phyloP scores from a whole-genome alignment of 2,329 filamentous ascomycete genomes.

The Aspergillus brunneoviolaceus region DNA sequence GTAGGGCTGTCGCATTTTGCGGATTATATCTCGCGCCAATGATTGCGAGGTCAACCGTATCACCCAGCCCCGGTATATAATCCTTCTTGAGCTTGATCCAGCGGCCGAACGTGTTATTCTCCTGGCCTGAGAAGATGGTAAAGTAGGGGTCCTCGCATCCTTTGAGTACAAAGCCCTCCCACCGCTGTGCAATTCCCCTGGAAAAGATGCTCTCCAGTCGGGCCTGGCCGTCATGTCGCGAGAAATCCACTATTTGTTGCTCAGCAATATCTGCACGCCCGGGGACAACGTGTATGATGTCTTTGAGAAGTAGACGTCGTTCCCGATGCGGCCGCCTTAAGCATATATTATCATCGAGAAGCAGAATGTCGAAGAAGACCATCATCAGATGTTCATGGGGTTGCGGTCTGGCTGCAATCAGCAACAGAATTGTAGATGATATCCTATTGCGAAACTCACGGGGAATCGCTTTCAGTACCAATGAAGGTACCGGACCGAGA shows the following conservation, averaged over 20 bases:
- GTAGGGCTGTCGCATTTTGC: slow-evolving; percentile 57
- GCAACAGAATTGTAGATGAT: not conserved
- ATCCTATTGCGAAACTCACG: slow-evolving; percentile 46
- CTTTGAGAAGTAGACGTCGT: slow-evolving; percentile 54
- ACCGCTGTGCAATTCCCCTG: slow-evolving; percentile 61
- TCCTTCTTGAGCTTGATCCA: slow-evolving; percentile 88
- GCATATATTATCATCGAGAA: slow-evolving; percentile 56
- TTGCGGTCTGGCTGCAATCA: slow-evolving; percentile 41
- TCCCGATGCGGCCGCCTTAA: slow-evolving; percentile 47
- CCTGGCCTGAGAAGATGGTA: slow-evolving; percentile 45
- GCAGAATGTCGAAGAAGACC: slow-evolving; percentile 60
- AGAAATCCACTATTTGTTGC: slow-evolving; percentile 68
- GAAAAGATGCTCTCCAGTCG: slow-evolving; percentile 66
- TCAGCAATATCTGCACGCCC: slow-evolving; percentile 68
- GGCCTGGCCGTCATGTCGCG: slow-evolving; percentile 50
- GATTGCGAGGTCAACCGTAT: slow-evolving; percentile 78
- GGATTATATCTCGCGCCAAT: slow-evolving; percentile 73
- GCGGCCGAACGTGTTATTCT: slow-evolving; percentile 34
- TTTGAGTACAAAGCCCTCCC: slow-evolving; percentile 81
- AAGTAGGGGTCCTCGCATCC: slow-evolving; percentile 75
- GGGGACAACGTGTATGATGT: slow-evolving; percentile 53
- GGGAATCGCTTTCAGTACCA: slow-evolving; percentile 67
- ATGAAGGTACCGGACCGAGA: slow-evolving; percentile 69
- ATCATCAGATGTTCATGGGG: slow-evolving; percentile 60
- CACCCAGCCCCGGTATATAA: slow-evolving; percentile 74